A percentile compares a stretch with the other conserved stretches of the same genome.
Evolutionary conservation across 306 rosid species (phyloP).

Genomic region (Carpinus viminea): DNA sequence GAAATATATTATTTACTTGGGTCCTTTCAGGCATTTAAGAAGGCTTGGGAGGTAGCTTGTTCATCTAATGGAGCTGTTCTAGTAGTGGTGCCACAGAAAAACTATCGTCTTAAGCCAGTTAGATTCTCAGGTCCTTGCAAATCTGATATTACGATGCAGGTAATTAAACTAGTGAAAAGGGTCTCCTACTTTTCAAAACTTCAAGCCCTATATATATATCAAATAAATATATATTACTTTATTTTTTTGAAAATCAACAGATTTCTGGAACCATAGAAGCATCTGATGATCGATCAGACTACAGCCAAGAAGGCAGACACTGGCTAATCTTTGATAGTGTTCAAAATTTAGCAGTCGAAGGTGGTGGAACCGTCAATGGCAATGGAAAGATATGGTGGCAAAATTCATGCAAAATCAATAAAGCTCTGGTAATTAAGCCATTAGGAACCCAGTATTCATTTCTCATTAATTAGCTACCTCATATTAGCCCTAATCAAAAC

Average conservation of each 20-base stretch:
- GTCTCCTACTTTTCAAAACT: not conserved
- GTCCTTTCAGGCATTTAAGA: constrained; percentile 55
- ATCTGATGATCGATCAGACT: constrained; percentile 48
- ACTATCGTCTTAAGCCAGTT: constrained; percentile 61
- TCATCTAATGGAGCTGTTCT: constrained; percentile 32
- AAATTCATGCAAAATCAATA: constrained; percentile 64
- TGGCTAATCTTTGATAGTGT: constrained; percentile 58
- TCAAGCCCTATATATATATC: not conserved
- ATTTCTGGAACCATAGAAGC: constrained; percentile 67
- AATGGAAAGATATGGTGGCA: constrained; percentile 83
- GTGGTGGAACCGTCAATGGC: constrained; percentile 78
- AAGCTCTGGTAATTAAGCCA: constrained; percentile 38
- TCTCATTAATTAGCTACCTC: not conserved
- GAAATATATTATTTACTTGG: not conserved
- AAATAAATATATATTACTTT: not conserved
- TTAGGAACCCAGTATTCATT: not conserved
- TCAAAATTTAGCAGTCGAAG: constrained; percentile 40
- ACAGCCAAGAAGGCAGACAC: constrained; percentile 32
- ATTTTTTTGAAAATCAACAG: constrained; percentile 23
- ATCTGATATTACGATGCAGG: constrained; percentile 53
- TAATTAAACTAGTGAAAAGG: constrained; percentile 11
- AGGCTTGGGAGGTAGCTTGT: constrained; percentile 74
- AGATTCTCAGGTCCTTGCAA: constrained; percentile 77
- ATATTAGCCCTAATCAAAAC: not conserved
- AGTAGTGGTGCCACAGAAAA: constrained; percentile 47